Conservation (phyloP, 768 basidiomycete species). For the Xerocomellus chrysenteron region DNA sequence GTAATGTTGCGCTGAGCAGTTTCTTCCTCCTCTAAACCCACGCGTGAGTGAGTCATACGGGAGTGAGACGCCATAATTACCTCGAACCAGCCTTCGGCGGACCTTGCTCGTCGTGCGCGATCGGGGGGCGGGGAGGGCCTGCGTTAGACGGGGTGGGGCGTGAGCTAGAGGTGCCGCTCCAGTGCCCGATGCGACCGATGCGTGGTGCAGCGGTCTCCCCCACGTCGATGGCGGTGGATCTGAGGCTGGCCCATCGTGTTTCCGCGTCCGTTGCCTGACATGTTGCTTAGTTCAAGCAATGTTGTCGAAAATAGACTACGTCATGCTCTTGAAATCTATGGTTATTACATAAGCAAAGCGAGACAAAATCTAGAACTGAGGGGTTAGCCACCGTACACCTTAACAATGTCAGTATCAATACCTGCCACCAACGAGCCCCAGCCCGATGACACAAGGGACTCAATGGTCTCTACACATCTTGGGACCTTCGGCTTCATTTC, state of each 20-base stretch:
- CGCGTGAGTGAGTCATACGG: background rate
- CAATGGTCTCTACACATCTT: no score
- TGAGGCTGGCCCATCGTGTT: conserved; percentile 41
- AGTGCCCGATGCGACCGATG: conserved; percentile 55
- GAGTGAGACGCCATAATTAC: conserved; percentile 6
- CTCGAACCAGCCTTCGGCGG: conserved; percentile 59
- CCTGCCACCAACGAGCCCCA: no score
- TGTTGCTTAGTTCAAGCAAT: conserved; percentile 10
- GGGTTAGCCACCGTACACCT: no score
- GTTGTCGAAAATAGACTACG: no score
- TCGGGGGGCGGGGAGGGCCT: conserved; percentile 15
- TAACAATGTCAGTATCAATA: no score
- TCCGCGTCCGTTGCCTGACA: conserved; percentile 44
- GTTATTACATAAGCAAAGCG: no score
- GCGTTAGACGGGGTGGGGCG: conserved; percentile 15
- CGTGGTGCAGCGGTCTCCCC: conserved; percentile 41
- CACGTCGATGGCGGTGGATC: conserved; percentile 52
- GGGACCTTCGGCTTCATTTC: no score
- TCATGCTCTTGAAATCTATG: no score
- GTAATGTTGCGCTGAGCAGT: conserved; percentile 72
- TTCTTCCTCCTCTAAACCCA: conserved; percentile 45
- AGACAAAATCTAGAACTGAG: no score
- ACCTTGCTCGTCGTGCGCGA: conserved; percentile 35
- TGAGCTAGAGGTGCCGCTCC: conserved; percentile 33
- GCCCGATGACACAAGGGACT: no score